phyloP scores from a whole-genome alignment of 495 filamentous ascomycete genomes.

The Ramalina peruviana region DNA sequence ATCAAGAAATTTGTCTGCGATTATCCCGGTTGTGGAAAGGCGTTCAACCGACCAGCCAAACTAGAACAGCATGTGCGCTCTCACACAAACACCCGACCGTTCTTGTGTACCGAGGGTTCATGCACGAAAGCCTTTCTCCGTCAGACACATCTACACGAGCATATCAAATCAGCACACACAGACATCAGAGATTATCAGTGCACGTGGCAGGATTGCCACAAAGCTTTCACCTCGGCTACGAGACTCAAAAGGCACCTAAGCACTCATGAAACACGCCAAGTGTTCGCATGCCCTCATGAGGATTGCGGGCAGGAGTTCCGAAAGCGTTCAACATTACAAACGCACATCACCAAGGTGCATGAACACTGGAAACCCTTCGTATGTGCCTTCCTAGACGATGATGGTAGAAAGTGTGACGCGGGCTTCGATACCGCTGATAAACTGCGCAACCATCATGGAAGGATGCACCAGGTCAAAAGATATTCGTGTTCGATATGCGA shows the following conservation, averaged over 20 bases:
- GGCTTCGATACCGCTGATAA: conserved; percentile 58
- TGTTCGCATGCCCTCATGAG: conserved; percentile 58
- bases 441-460: conserved; percentile 54
- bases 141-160: conserved; percentile 66
- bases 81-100: conserved; percentile 67
- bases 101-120: conserved; percentile 46
- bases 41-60: conserved; percentile 77
- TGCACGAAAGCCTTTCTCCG: conserved; percentile 77
- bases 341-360: conserved; percentile 64
- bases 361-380: conserved; percentile 50
- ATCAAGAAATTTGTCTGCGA: conserved; percentile 61
- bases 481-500: conserved; percentile 62
- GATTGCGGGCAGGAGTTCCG: conserved; percentile 70
- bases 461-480: conserved; percentile 50
- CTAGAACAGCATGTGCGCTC: conserved; percentile 64
- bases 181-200: conserved; percentile 59
- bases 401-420: conserved; percentile 44
- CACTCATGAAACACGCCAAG: conserved; percentile 53
- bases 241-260: conserved; percentile 54
- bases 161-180: conserved; percentile 70
- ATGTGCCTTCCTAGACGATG: conserved; percentile 42
- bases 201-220: conserved; percentile 53
- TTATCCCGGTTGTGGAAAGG: conserved; percentile 54
- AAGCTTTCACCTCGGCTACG: conserved; percentile 63
- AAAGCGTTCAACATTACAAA: conserved; percentile 74